These are phyloP conservation scores for Populus simonii DNA, from an alignment of 345 rosid genomes.

Conservation along the genomic window DNA sequence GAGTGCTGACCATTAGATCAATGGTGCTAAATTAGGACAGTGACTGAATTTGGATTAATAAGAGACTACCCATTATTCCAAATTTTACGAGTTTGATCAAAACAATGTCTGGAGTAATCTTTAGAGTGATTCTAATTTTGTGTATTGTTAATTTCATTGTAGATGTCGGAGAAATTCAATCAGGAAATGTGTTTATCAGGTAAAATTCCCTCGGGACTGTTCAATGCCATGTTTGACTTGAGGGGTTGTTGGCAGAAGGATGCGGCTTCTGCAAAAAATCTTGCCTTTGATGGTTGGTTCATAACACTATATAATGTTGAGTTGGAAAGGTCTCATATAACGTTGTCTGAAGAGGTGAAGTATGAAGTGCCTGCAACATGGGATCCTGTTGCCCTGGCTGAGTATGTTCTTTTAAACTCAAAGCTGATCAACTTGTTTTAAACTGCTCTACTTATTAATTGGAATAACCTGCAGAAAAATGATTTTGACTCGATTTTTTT, in stretches of 20 bases:
- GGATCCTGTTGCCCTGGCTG: constrained; percentile 88
- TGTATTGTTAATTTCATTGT: constrained; percentile 11
- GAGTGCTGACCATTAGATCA: background rate
- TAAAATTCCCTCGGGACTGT: constrained; percentile 82
- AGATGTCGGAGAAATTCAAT: constrained; percentile 97
- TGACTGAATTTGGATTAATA: background rate
- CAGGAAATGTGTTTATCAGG: constrained; percentile 69
- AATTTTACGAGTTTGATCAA: background rate
- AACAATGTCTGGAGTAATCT: background rate
- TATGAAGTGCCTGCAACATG: constrained; percentile 80
- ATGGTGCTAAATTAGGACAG: background rate
- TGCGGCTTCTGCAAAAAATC: constrained; percentile 51
- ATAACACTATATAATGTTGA: constrained; percentile 80
- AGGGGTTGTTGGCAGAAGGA: constrained; percentile 79
- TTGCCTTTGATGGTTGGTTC: constrained; percentile 93
- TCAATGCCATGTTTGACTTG: constrained; percentile 73
- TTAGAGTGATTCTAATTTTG: background rate
- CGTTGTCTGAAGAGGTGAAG: constrained; percentile 62
- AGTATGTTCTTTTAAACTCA: constrained; percentile 44
- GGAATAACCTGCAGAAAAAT: background rate
- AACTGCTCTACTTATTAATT: background rate
- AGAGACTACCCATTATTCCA: background rate
- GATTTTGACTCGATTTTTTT: background rate
- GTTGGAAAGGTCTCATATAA: constrained; percentile 60
- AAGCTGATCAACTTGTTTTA: background rate